Evolutionary conservation across 139 green algal species (phyloP), one percentile per base, ranked within the genome.

Genomic region (Chlorella sp.): DNA sequence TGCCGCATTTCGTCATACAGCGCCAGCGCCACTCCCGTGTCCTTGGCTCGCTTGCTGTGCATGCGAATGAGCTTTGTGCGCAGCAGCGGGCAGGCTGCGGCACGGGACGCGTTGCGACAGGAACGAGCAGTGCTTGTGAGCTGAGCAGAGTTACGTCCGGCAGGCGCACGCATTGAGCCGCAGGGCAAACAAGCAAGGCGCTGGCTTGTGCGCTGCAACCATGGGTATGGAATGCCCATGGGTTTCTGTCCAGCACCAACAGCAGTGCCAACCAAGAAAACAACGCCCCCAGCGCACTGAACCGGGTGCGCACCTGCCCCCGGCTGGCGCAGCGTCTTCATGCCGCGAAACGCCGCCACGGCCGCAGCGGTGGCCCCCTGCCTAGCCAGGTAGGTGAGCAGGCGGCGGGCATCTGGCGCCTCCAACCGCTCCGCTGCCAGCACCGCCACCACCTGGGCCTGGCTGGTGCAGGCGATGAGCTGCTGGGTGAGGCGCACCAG

Each of bases 31-130:
- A 43, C 41, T 1, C 20, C 34, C 0, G 78, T 56, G 64, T 65
- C 79, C 0, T 34, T 44, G 2, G 41, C 46, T 34, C 67, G 72
- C 22, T 83, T 75, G 38, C 67, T 76, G 44, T 86, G 82, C 60
- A 91, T 88, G n/a, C 81, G 74, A 65, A 92, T 92, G 36, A 93
- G 76, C 40, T 88, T 87, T 43, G 86, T 90, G 64, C 82, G 86
- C 40, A 90, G 81, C 32, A 88, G 40, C 0, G 81, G 46, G 41
- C 51, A 60, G 51, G 51, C 51, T 60, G 51, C 51, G 51, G 14
- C 2, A 24, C 13, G 14, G 51, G 13, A 24, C 51, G n/a, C n/a
- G n/a, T n/a, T n/a, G n/a, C n/a, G n/a, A n/a, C n/a, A n/a, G n/a
- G n/a, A n/a, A n/a, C n/a, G n/a, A n/a, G n/a, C n/a, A n/a, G n/a